Evolutionary conservation across 768 basidiomycete species (phyloP).

Genomic region (Xerocomellus intermedius): DNA sequence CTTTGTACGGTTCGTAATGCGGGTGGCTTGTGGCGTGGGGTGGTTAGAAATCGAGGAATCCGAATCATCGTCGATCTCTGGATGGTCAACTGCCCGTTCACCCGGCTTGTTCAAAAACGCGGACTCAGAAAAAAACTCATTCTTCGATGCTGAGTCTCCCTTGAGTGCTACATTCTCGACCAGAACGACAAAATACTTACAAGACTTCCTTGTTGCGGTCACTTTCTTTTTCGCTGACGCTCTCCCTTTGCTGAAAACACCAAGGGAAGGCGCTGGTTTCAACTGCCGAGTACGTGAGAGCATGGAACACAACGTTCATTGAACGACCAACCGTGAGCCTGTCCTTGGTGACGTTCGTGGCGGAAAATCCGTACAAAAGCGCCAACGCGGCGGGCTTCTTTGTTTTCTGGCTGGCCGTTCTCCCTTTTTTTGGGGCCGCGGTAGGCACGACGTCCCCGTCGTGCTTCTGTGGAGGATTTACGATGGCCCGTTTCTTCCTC

Average conservation of each 20-base stretch:
- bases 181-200: slow-evolving; percentile 10
- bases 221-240: slow-evolving; percentile 31
- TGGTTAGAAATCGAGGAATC: slow-evolving; percentile 21
- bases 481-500: slow-evolving; percentile 54
- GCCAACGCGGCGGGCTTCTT: slow-evolving; percentile 33
- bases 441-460: slow-evolving; percentile 1
- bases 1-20: slow-evolving; percentile 1
- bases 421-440: slow-evolving; percentile 12
- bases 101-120: slow-evolving; percentile 40
- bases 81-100: slow-evolving; percentile 6
- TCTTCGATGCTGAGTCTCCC: slow-evolving; percentile 10
- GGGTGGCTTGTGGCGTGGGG: slow-evolving; percentile 6
- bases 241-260: slow-evolving; percentile 39
- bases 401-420: slow-evolving; percentile 12
- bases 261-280: slow-evolving; percentile 28
- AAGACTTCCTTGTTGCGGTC: slow-evolving; percentile 5
- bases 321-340: slow-evolving; percentile 34
- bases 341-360: slow-evolving; percentile 36
- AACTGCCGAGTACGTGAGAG: slow-evolving; percentile 23
- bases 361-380: slow-evolving; percentile 38
- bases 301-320: background rate
- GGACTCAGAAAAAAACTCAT: slow-evolving; percentile 45
- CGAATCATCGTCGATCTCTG: slow-evolving; percentile 3
- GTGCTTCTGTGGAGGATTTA: slow-evolving; percentile 29
- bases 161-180: background rate